phyloP scores from a whole-genome alignment of 2,329 filamentous ascomycete species.

The Raffaelea arxii region DNA sequence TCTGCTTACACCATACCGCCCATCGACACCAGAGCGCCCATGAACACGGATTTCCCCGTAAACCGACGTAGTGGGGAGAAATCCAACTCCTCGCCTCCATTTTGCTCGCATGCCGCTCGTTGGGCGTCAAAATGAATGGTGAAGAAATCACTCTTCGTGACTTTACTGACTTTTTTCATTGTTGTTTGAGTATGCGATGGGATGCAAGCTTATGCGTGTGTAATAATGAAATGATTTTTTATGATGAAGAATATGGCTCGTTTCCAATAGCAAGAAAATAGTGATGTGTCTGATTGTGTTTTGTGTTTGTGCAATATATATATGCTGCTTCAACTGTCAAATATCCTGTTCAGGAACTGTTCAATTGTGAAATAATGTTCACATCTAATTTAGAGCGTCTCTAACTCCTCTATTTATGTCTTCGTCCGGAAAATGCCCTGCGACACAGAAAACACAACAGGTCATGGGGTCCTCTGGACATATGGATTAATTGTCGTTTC shows the following conservation, averaged over 20 bases:
- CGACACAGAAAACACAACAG: background rate
- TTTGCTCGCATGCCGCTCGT: background rate
- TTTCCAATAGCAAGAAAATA: background rate
- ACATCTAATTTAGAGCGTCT: background rate
- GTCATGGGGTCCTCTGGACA: background rate
- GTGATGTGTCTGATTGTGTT: background rate
- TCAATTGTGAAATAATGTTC: background rate
- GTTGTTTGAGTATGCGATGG: background rate
- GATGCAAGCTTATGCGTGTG: background rate
- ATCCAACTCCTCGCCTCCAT: constrained; percentile 1
- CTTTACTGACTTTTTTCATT: background rate
- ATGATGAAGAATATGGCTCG: background rate
- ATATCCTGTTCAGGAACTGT: no score
- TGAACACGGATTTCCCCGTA: constrained; percentile 5
- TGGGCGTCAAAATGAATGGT: background rate
- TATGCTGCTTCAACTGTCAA: no score
- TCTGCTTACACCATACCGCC: constrained; percentile 9
- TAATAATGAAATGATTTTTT: background rate
- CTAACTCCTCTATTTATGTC: background rate
- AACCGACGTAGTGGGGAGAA: constrained; percentile 10
- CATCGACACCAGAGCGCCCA: constrained; percentile 13
- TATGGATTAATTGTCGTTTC: background rate
- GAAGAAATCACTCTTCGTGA: background rate
- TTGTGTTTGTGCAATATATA: no score
- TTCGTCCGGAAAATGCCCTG: background rate